A percentile compares a stretch with the other conserved stretches of the same genome.
phyloP scores from a whole-genome alignment of 352 stramenopile genomes.

The Phytophthora palmivora region DNA sequence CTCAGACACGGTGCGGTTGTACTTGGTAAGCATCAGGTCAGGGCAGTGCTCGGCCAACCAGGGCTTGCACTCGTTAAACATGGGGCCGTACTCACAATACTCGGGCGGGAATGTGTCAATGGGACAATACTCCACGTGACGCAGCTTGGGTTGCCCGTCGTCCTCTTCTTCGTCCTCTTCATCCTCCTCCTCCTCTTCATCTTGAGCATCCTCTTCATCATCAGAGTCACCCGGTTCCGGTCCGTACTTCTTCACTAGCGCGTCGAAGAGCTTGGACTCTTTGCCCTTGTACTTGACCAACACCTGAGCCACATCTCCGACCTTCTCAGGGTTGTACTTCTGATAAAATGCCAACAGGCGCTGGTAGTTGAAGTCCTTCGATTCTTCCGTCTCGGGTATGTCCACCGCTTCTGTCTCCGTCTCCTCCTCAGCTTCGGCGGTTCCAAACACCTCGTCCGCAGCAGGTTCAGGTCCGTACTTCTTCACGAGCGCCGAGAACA shows the following conservation, averaged over 20 bases:
- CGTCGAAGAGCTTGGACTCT: conserved; percentile 80
- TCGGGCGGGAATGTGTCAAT: conserved; percentile 84
- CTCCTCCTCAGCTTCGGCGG: conserved; percentile 6
- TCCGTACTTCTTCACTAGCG: conserved; percentile 87
- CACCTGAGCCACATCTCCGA: conserved; percentile 66
- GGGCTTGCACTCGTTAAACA: conserved; percentile 87
- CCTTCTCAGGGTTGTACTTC: conserved; percentile 86
- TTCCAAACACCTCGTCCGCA: conserved; percentile 51
- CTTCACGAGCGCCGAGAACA: conserved; percentile 81
- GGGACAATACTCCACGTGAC: conserved; percentile 81
- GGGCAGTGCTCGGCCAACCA: conserved; percentile 82
- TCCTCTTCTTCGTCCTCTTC: conserved; percentile 52
- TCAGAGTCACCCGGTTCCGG: conserved; percentile 81
- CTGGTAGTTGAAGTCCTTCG: conserved; percentile 66
- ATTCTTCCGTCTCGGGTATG: conserved; percentile 7
- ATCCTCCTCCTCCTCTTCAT: conserved; percentile 57
- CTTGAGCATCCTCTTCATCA: conserved; percentile 59
- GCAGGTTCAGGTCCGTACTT: conserved; percentile 85
- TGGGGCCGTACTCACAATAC: conserved; percentile 88
- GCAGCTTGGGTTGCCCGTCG: conserved; percentile 55
- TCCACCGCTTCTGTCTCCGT: conserved; percentile 35
- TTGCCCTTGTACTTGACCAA: conserved; percentile 86
- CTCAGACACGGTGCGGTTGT: conserved; percentile 83
- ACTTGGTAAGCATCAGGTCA: conserved; percentile 80
- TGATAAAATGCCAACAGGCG: conserved; percentile 81